phyloP scores from a whole-genome alignment of 768 basidiomycete species.

The Suillus lakei region DNA sequence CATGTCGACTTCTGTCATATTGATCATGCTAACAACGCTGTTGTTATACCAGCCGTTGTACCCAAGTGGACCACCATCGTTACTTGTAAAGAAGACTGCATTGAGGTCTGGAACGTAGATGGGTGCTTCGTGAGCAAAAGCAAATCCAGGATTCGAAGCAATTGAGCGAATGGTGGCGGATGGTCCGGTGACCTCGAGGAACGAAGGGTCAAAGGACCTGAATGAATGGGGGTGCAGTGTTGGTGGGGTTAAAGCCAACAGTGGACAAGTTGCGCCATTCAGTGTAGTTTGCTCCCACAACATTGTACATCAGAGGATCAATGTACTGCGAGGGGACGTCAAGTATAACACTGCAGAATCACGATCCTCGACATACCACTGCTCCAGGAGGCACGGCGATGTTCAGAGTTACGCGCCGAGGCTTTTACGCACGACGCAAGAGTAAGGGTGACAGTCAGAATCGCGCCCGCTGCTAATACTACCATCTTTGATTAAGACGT shows the following conservation, averaged over 20 bases:
- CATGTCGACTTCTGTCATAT: slow-evolving; percentile 55
- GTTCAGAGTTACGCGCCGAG: neutral
- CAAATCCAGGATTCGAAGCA: slow-evolving; percentile 62
- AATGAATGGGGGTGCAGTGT: slow-evolving; percentile 62
- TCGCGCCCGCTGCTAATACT: slow-evolving; percentile 1
- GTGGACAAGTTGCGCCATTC: slow-evolving; percentile 43
- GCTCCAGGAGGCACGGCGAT: slow-evolving; percentile 21
- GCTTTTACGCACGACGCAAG: slow-evolving; percentile 3
- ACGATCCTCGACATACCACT: slow-evolving; percentile 18
- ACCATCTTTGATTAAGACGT: slow-evolving; percentile 9
- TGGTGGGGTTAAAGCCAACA: slow-evolving; percentile 63
- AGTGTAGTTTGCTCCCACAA: slow-evolving; percentile 48
- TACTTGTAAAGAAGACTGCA: slow-evolving; percentile 75
- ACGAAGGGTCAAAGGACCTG: slow-evolving; percentile 55
- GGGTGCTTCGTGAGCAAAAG: slow-evolving; percentile 82
- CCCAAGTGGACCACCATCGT: slow-evolving; percentile 67
- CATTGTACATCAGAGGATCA: slow-evolving; percentile 55
- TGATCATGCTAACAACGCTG: slow-evolving; percentile 66
- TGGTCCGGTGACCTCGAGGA: slow-evolving; percentile 61
- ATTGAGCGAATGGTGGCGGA: slow-evolving; percentile 63
- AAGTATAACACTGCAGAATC: neutral
- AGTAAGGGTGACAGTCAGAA: slow-evolving; percentile 9
- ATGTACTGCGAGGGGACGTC: slow-evolving; percentile 43
- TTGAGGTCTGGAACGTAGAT: slow-evolving; percentile 70
- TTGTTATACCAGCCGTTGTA: slow-evolving; percentile 67